phyloP scores from a whole-genome alignment of 208 protist genomes.

The Willaertia magna region DNA sequence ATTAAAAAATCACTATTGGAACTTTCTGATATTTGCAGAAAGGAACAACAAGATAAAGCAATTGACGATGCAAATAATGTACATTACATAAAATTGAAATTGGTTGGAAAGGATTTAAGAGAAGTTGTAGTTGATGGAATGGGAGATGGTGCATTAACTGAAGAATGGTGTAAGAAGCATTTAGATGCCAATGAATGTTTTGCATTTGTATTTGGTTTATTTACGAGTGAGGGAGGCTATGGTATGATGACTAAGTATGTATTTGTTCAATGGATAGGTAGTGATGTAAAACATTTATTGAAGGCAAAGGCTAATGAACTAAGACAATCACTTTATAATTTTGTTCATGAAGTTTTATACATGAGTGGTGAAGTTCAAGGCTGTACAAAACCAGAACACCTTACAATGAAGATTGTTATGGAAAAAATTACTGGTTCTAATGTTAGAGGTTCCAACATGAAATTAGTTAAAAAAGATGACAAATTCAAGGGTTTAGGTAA shows the following conservation, averaged over 20 bases:
- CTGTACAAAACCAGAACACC: neutral
- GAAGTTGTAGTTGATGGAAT: neutral
- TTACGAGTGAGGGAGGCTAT: neutral
- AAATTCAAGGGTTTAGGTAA: neutral
- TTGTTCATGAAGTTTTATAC: neutral
- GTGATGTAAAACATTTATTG: neutral
- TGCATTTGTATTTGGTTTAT: neutral
- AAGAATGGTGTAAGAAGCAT: neutral
- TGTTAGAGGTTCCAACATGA: neutral
- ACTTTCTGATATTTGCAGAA: neutral
- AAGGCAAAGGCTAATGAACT: neutral
- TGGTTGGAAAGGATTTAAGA: neutral
- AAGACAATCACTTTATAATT: neutral
- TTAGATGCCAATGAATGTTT: neutral
- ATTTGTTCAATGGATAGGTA: neutral
- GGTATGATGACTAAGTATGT: constrained; percentile 7
- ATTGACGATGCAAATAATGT: neutral
- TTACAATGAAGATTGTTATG: neutral
- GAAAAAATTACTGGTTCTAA: constrained; percentile 1
- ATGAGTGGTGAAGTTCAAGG: neutral
- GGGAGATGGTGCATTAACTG: neutral
- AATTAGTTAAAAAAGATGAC: neutral
- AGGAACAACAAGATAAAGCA: neutral
- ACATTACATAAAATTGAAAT: neutral
- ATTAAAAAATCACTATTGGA: neutral